Conservation (phyloP, 1,139 yeast species). For the Yamadazyma dushanensis region DNA sequence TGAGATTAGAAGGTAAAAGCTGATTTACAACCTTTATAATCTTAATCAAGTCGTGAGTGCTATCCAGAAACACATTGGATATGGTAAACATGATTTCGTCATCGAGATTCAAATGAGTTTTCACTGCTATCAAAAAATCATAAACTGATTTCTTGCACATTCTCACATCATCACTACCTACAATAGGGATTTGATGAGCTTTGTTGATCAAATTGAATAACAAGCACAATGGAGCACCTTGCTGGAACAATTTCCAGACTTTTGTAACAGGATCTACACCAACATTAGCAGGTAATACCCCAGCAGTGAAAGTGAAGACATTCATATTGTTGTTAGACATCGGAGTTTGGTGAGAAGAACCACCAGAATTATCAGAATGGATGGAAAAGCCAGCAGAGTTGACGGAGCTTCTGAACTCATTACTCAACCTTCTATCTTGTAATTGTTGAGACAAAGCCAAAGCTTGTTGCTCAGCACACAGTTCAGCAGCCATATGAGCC, state of each 20-base stretch:
- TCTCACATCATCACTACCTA: slow-evolving; percentile 75
- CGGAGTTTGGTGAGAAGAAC: slow-evolving; percentile 5
- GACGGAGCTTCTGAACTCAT: slow-evolving; percentile 29
- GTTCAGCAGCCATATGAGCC: slow-evolving; percentile 58
- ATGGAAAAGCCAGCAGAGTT: slow-evolving; percentile 24
- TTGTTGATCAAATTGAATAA: slow-evolving; percentile 60
- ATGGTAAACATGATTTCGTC: slow-evolving; percentile 83
- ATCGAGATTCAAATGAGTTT: slow-evolving; percentile 67
- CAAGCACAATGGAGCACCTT: slow-evolving; percentile 89
- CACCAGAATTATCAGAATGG: slow-evolving; percentile 20
- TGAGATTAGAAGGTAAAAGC: slow-evolving; percentile 31
- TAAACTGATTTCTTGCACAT: slow-evolving; percentile 88
- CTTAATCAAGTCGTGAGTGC: slow-evolving; percentile 73
- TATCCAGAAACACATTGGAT: slow-evolving; percentile 83
- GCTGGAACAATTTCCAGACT: slow-evolving; percentile 83
- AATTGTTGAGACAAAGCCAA: slow-evolving; percentile 50
- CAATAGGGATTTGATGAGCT: slow-evolving; percentile 48
- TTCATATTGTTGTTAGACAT: slow-evolving; percentile 21
- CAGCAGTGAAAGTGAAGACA: slow-evolving; percentile 67
- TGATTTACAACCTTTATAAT: slow-evolving; percentile 70
- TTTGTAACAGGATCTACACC: slow-evolving; percentile 92
- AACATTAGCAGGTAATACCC: slow-evolving; percentile 69
- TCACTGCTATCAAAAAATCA: slow-evolving; percentile 87
- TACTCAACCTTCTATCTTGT: slow-evolving; percentile 18
- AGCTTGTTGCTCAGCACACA: slow-evolving; percentile 71